Evolutionary conservation across 2,329 filamentous ascomycete species (phyloP), one percentile per base, ranked within the genome.

Genomic region (Alternaria arborescens): DNA sequence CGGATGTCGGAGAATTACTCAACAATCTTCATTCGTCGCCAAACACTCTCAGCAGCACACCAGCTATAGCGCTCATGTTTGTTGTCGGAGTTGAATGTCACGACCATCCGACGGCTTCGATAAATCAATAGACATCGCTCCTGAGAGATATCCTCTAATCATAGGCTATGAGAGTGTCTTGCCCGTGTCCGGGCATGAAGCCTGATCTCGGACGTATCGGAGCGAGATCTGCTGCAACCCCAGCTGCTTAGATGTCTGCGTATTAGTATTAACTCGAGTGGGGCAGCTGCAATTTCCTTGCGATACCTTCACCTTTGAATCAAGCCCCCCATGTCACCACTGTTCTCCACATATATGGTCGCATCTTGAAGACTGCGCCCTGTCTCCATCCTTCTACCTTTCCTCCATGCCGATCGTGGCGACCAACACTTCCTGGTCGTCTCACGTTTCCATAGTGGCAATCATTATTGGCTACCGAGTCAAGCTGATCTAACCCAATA

Each of bases 401-500:
- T 24, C 5, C n/a, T 28, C 10, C 18, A 40, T 18, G 28, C 32
- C 41, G 34, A 52, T 59, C 16, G 24, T 30, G 58, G 18, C 24
- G 8, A 40, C 36, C 10, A 52, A 42, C 26, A 46, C 20, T 51
- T 30, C 26, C n/a, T 5, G 28, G 52, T n/a, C n/a, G 61, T 70
- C 61, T 68, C 67, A 71, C 68, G 68, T 71, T 70, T 46, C 28
- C 3, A 24, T 22, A n/a, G 24, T n/a, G n/a, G 8, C 14, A n/a
- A 26, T 32, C 36, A 11, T 61, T 53, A 68, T 70, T 71, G 65
- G 69, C 22, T 22, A 3, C 10, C 20, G 16, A 14, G 18, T 11
- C 40, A 44, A n/a, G 24, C 14, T 30, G 60, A 24, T 18, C 52
- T 61, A 60, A 59, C 65, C 54, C 47, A 52, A 56, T 61, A 64